A percentile compares a stretch with the other conserved stretches of the same genome.
These are phyloP conservation scores for Cyphellophora europaea DNA, from an alignment of 2,329 filamentous ascomycete genomes.

Conservation along the genomic window DNA sequence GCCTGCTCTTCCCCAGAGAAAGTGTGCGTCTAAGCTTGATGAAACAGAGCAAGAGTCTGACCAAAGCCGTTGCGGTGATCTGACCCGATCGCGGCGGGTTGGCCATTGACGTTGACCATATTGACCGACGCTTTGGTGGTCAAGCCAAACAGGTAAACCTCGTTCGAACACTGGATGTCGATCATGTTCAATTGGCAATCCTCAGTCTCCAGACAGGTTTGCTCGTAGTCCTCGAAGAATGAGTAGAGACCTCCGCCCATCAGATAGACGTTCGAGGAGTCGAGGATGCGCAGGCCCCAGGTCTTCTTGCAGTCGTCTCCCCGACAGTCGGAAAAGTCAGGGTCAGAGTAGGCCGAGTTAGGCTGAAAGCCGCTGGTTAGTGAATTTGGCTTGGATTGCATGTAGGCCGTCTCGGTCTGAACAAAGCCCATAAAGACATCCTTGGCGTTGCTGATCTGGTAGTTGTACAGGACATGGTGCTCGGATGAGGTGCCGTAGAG, in stretches of 20 bases:
- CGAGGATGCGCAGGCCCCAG: slow-evolving; percentile 63
- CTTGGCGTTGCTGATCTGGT: slow-evolving; percentile 67
- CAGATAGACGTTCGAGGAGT: slow-evolving; percentile 58
- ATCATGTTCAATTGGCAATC: slow-evolving; percentile 73
- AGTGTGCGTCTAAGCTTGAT: slow-evolving; percentile 6
- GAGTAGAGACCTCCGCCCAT: slow-evolving; percentile 70
- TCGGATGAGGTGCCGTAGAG: slow-evolving; percentile 64
- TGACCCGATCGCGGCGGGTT: slow-evolving; percentile 42
- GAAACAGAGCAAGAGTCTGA: slow-evolving; percentile 49
- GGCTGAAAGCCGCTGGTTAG: slow-evolving; percentile 55
- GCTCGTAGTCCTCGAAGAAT: slow-evolving; percentile 75
- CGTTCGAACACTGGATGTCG: slow-evolving; percentile 54
- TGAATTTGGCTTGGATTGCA: slow-evolving; percentile 72
- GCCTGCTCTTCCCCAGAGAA: no score
- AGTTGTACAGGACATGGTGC: slow-evolving; percentile 61
- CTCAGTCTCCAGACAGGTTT: slow-evolving; percentile 57
- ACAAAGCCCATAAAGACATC: slow-evolving; percentile 76
- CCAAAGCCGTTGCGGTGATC: slow-evolving; percentile 61
- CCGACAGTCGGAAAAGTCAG: slow-evolving; percentile 57
- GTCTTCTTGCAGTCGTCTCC: slow-evolving; percentile 57
- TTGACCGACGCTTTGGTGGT: slow-evolving; percentile 67
- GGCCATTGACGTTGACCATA: slow-evolving; percentile 59
- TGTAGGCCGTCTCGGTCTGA: slow-evolving; percentile 80
- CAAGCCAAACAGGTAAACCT: slow-evolving; percentile 56
- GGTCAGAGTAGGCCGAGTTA: slow-evolving; percentile 53